These are phyloP conservation scores for Claviceps fusiformis DNA, from an alignment of 2,329 filamentous ascomycete genomes.

Conservation along the genomic window DNA sequence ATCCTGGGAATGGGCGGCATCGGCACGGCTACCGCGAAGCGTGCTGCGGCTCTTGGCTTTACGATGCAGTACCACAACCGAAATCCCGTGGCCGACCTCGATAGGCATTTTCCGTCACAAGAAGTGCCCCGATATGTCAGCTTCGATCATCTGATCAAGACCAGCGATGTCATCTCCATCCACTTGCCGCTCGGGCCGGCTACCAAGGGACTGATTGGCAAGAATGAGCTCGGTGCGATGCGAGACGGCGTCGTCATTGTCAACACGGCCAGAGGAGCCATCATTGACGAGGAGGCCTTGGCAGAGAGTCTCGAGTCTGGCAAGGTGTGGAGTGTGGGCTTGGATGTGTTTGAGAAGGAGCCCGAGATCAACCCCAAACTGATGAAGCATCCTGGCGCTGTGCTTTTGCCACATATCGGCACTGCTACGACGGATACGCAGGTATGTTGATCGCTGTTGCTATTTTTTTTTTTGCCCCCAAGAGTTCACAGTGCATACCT, in stretches of 20 bases:
- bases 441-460: background rate
- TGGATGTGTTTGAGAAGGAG: slow-evolving; percentile 45
- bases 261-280: slow-evolving; percentile 42
- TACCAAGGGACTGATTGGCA: slow-evolving; percentile 39
- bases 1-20: slow-evolving; percentile 49
- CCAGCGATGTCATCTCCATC: slow-evolving; percentile 39
- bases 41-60: slow-evolving; percentile 42
- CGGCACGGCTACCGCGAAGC: slow-evolving; percentile 32
- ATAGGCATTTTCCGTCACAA: slow-evolving; percentile 24
- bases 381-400: slow-evolving; percentile 42
- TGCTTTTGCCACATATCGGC: slow-evolving; percentile 55
- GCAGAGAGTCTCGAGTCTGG: slow-evolving; percentile 38
- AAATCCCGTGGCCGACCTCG: slow-evolving; percentile 20
- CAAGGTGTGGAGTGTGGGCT: slow-evolving; percentile 37
- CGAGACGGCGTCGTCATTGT: slow-evolving; percentile 43
- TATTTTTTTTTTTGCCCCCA: background rate
- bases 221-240: slow-evolving; percentile 35
- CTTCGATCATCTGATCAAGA: slow-evolving; percentile 39
- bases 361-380: slow-evolving; percentile 49
- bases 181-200: slow-evolving; percentile 37
- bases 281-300: slow-evolving; percentile 42
- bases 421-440: slow-evolving; percentile 45
- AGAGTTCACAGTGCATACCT: background rate
- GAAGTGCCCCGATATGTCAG: slow-evolving; percentile 25
- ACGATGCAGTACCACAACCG: slow-evolving; percentile 46